Base-by-base conservation (phyloP, 2,329 filamentous ascomycete species). In the Beauveria sp. region DNA sequence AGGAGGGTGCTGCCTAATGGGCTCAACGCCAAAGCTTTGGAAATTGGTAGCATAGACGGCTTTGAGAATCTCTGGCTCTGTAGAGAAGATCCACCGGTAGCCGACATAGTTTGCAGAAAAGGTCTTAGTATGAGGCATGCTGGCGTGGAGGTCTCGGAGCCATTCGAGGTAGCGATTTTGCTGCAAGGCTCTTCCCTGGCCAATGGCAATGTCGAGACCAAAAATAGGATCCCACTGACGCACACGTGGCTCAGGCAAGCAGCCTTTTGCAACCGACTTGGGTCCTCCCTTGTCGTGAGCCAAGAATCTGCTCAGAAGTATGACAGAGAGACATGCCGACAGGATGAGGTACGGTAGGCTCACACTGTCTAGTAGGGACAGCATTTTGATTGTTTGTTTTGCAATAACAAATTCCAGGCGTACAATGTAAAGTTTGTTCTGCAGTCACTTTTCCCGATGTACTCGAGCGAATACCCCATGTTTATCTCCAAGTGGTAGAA, bases 101-200 rank as follows among this genome's bases (percentile, higher is more conserved):
- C 66, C 66, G 47, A 64, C 63, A 58, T 66, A 67, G 14, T 62
- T 66, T n/a, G 66, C 63, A 9, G 61, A 61, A 53, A 67, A 67
- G 0, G 66, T 67, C 42, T 67, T 67, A 20, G 49, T 51, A 3
- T 34, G 28, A 2, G 64, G 64, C 60, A 60, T 65, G 53, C 58
- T 57, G 24, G 45, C 30, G 46, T 66, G 64, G 53, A 66, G 51
- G 20, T 66, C 45, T 14, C 64, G 62, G 28, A 67, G 66, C 66
- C 65, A 67, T 1, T 66, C 64, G 3, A 67, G 50, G 49, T 66
- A 67, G 28, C 62, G 61, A 50, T 67, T 51, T 18, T 58, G 56
- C 46, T 61, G 63, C 12, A 67, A 57, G 24, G 66, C 65, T 18
- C 61, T 55, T 30, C 63, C 60, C 65, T 65, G 65, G 49, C 62